Evolutionary conservation across 495 filamentous ascomycete species (phyloP), one percentile per base, ranked within the genome.

Genomic region (Niebla homalea): DNA sequence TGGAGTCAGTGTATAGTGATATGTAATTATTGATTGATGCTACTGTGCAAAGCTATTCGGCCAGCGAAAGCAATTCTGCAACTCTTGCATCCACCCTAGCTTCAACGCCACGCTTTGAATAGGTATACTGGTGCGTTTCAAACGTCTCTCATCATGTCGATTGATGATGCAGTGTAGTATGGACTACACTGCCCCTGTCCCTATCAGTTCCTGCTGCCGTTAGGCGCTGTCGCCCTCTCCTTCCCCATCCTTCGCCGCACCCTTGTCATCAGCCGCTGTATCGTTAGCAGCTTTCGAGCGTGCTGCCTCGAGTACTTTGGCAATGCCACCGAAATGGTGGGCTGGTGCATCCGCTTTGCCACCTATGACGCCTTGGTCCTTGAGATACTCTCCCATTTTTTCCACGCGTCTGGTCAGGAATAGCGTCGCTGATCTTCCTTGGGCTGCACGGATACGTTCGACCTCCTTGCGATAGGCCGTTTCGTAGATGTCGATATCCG

Each of bases 401-500:
- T 83, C 77, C 2, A 83, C 78, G 21, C 79, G 67, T 8, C 79
- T 70, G 0, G 71, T 84, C 16, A 83, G 63, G 60, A 78, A 83
- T 3, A 84, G 29, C 53, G 70, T 61, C 18, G 65, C 55, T 50
- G 59, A 52, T 48, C 58, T 51, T 59, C 69, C 60, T 57, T 65
- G 52, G 47, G 62, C 55, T 52, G 66, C 40, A 12, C 69, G 59
- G 58, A 95, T 93, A 10, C 83, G 77, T 48, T 84, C 76, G 11
- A 94, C 75, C 69, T 94, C 87, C 43, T 79, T 70, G 37, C 83
- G 76, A 57, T 94, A 97, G 4, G 90, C 90, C 0, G 74, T 78
- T 55, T 94, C 87, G 60, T 94, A 96, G 40, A 95, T 80, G 56
- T 89, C 79, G 54, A 86, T 83, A 40, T 90, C 85, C 5, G 83